A percentile compares a stretch with the other conserved stretches of the same genome.
Evolutionary conservation across 192 early-diverging fungal genomes (phyloP).

Genomic region (Tieghemiomyces parasiticus): DNA sequence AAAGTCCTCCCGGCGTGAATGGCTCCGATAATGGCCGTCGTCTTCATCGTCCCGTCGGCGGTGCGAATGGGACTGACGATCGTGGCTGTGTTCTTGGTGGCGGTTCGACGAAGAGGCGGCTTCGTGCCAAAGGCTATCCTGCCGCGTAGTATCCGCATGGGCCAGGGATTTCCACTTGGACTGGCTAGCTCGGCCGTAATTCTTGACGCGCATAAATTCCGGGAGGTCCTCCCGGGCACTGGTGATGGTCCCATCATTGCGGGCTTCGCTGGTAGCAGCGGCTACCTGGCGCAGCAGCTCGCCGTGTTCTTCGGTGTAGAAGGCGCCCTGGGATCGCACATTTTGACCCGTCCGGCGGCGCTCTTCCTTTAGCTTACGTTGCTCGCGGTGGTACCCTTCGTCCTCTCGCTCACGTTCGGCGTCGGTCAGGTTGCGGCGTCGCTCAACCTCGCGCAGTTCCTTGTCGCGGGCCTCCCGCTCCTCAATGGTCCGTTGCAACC

Average conservation of each 20-base stretch:
- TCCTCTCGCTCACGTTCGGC: constrained; percentile 56
- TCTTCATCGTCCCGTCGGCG: too few species aligned
- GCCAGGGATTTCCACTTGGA: constrained; percentile 82
- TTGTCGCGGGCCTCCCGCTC: constrained; percentile 26
- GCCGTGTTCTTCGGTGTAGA: constrained; percentile 41
- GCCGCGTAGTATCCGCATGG: constrained; percentile 54
- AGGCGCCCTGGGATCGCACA: constrained; percentile 74
- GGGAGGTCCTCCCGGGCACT: constrained; percentile 50
- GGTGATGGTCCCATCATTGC: constrained; percentile 28
- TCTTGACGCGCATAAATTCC: constrained; percentile 80
- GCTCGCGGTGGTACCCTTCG: constrained; percentile 31
- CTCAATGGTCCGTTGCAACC: background rate
- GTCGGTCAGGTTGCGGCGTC: constrained; percentile 59
- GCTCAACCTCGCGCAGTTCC: constrained; percentile 59
- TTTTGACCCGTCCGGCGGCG: constrained; percentile 25
- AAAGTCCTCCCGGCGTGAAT: too few species aligned
- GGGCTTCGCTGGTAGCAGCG: constrained; percentile 42
- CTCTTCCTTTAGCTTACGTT: constrained; percentile 24
- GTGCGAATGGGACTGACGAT: too few species aligned
- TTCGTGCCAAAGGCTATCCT: constrained; percentile 1
- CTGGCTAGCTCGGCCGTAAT: constrained; percentile 70
- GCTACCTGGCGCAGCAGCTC: background rate
- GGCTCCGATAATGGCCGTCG: too few species aligned
- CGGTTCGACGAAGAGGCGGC: too few species aligned
- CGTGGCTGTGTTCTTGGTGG: too few species aligned